Conservation (phyloP, 2,329 filamentous ascomycete species). For the Colletotrichum cereale region DNA sequence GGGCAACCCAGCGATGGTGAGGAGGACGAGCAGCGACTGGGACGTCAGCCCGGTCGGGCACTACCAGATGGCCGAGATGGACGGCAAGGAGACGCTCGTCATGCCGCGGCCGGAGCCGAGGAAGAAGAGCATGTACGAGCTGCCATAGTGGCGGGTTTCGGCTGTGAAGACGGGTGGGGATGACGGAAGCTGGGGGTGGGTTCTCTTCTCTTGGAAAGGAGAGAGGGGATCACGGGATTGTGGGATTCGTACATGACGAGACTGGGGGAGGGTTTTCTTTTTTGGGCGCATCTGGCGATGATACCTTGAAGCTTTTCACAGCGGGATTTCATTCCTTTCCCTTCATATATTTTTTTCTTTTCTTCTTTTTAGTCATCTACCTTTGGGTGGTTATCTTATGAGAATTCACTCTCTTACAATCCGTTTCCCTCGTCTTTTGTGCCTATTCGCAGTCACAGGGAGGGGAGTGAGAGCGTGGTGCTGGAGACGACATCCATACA, state of each 20-base stretch:
- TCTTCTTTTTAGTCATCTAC: too few species aligned
- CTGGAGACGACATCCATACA: too few species aligned
- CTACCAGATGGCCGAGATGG: slow-evolving; percentile 37
- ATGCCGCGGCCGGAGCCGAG: slow-evolving; percentile 15
- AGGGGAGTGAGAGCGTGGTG: too few species aligned
- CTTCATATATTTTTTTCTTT: not conserved
- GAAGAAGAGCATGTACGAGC: slow-evolving; percentile 36
- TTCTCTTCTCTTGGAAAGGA: too few species aligned
- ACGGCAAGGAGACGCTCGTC: slow-evolving; percentile 31
- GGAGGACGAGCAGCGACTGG: slow-evolving; percentile 32
- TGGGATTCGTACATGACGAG: not conserved
- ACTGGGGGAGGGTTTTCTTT: too few species aligned
- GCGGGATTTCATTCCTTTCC: not conserved
- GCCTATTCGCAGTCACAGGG: too few species aligned
- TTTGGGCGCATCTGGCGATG: not conserved
- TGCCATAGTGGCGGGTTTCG: slow-evolving; percentile 12
- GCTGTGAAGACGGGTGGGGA: too few species aligned
- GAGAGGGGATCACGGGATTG: too few species aligned
- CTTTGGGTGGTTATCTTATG: too few species aligned
- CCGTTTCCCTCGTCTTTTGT: too few species aligned
- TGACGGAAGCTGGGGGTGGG: too few species aligned
- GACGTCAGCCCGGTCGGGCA: slow-evolving; percentile 22
- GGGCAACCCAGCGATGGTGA: not conserved
- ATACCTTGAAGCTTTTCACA: slow-evolving; percentile 27
- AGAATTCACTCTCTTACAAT: slow-evolving; percentile 27